Conservation (phyloP, 164 flowering plant genomes). For the Nymphaea colorata region DNA sequence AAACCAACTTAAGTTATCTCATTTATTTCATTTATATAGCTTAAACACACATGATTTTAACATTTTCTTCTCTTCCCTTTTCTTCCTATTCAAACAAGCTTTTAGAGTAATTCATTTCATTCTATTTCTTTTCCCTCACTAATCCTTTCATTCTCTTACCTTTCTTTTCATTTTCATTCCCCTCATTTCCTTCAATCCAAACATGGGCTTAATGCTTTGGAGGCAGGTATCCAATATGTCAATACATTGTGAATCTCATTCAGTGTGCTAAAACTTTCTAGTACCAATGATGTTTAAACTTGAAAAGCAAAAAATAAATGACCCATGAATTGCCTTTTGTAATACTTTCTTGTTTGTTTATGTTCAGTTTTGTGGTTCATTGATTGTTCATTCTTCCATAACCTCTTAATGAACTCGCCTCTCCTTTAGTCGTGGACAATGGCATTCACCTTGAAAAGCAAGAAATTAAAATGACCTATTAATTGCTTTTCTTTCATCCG, state of each 20-base stretch:
- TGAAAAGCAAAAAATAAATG: neutral
- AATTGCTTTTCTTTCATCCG: no score
- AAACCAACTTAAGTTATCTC: no score
- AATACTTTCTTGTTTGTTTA: no score
- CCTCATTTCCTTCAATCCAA: no score
- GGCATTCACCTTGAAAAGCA: neutral
- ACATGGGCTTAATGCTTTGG: constrained; percentile 33
- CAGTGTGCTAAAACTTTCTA: neutral
- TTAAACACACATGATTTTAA: no score
- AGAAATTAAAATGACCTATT: neutral
- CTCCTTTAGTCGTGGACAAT: neutral
- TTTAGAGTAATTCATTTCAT: no score
- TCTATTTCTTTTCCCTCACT: no score
- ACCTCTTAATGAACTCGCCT: neutral
- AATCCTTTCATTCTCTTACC: no score
- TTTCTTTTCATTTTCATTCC: no score
- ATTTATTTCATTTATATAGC: no score
- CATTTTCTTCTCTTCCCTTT: no score
- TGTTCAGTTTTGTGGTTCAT: neutral
- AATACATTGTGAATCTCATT: constrained; percentile 42
- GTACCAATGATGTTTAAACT: neutral
- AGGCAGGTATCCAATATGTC: constrained; percentile 75
- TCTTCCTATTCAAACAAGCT: no score
- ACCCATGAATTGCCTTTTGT: neutral
- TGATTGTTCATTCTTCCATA: neutral